Evolutionary conservation across 2,329 filamentous ascomycete species (phyloP), one percentile per base, ranked within the genome.

Genomic region (Acrocalymma vagum): DNA sequence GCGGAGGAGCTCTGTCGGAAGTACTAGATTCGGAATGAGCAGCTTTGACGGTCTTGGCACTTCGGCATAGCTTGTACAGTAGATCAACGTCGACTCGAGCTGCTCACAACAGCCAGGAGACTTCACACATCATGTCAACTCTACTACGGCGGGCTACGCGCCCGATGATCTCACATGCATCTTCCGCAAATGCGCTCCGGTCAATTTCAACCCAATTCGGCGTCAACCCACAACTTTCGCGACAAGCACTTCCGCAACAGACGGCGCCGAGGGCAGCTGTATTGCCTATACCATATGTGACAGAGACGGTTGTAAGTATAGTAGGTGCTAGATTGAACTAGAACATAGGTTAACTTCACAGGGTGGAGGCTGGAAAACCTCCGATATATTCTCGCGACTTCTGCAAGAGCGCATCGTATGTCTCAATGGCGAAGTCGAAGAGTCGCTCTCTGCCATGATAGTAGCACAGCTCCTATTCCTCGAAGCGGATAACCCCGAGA

Each of bases 381-480:
- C 71, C 32, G 76, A 74, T 50, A 77, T 72, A 43, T 76, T 70
- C 67, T 76, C 69, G 18, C 71, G 74, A 33, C 69, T 76, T 9
- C 67, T 77, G n/a, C 72, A 75, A 60, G 93, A 97, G 78, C 89
- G 93, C 51, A 97, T 97, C 62, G 81, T 99, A 63, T 96, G 89
- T 67, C 81, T 97, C 23, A 96, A 96, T 63, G 93, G 93, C 62
- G 80, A 88, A 63, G 91, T 97, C 42, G 88, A 97, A 74, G 90
- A 96, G 65, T 86, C 83, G 27, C 84, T 94, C 55, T 95, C 91
- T 24, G 93, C 94, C n/a, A 89, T 88, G 27, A 90, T 97, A 51
- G 93, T 97, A 18, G 90, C 94, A 2, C 95, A 99, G 69, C 84
- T 99, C 15, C 87, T 99, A 51, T 99, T 92, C 82, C 90, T 99